Evolutionary conservation across 1,139 yeast species (phyloP), one percentile per base, ranked within the genome.

Genomic region (Hansenula anomala): DNA sequence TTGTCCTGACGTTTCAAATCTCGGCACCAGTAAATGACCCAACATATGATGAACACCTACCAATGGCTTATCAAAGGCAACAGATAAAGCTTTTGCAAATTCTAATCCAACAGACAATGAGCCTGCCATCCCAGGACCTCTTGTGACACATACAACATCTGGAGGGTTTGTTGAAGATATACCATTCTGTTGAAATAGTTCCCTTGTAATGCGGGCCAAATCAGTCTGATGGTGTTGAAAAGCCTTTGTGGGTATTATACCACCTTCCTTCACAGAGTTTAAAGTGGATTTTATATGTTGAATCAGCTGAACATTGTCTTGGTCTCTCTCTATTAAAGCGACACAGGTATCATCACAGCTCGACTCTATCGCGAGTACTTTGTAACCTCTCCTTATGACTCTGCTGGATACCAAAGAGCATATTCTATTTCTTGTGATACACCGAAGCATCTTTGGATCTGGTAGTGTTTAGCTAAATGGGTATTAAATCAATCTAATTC

Each of bases 111-210:
- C 84, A 14, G 88, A 74, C 17, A 92, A 65, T 0, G 95, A 83
- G 0, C 97, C 97, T 14, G 81, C 75, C 97, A 94, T 89, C 0
- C 99, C 99, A 0, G 99, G 99, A 0, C 99, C 99, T 49, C 95
- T 66, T 0, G 99, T 92, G 10, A 84, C 96, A 58, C 96, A 85
- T 3, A 92, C 72, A 33, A 92, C 56, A 55, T 87, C 96, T 0
- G 95, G 89, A 1, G 73, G 72, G 8, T 56, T 53, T 2, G 32
- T 26, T 0, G 41, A n/a, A 2, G 46, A 41, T 1, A 57, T 41
- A 2, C 56, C 54, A 36, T 66, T 51, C 1, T 55, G 46, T 0
- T 26, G 34, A 13, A 78, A 50, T 2, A 75, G 52, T 14, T 61
- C 51, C 20, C 59, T 44, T 0, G 78, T 74, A 17, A 76, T 53